Evolutionary conservation across 2,329 filamentous ascomycete species (phyloP).

Genomic region (Diplodia seriata): DNA sequence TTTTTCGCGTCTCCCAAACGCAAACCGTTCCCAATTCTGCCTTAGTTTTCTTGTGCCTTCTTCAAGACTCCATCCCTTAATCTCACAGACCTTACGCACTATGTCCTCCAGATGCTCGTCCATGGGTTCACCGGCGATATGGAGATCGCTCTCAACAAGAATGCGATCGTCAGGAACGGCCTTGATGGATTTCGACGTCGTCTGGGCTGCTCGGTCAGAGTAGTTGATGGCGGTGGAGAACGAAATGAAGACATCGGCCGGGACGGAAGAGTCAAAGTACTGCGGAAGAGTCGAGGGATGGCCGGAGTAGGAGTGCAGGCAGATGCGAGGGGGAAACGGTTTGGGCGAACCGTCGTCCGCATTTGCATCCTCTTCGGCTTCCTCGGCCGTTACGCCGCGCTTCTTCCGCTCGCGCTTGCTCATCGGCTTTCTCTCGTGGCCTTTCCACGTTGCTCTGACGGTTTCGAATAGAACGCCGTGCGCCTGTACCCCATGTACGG

Average conservation of each 20-base stretch:
- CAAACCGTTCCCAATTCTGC: constrained; percentile 78
- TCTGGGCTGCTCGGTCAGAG: constrained; percentile 57
- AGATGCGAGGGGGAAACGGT: constrained; percentile 85
- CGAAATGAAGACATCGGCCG: constrained; percentile 82
- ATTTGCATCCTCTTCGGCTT: constrained; percentile 27
- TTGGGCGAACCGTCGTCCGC: constrained; percentile 46
- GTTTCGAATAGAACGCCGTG: constrained; percentile 74
- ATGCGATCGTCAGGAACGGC: constrained; percentile 78
- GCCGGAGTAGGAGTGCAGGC: constrained; percentile 92
- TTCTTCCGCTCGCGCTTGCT: constrained; percentile 63
- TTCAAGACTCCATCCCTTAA: constrained; percentile 78
- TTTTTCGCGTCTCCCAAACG: constrained; percentile 62
- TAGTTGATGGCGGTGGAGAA: constrained; percentile 88
- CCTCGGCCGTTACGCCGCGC: constrained; percentile 20
- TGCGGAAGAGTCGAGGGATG: constrained; percentile 75
- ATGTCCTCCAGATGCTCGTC: constrained; percentile 78
- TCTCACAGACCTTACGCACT: constrained; percentile 74
- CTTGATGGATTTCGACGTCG: constrained; percentile 68
- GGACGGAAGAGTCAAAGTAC: constrained; percentile 76
- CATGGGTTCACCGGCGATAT: constrained; percentile 81
- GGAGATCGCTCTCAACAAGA: constrained; percentile 88
- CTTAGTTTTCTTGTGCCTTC: constrained; percentile 73
- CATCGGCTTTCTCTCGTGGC: constrained; percentile 67
- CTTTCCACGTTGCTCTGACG: constrained; percentile 71
- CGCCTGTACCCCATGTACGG: constrained; percentile 76